Base-by-base conservation (phyloP, 2,329 filamentous ascomycete species). In the Exserohilum turcica region DNA sequence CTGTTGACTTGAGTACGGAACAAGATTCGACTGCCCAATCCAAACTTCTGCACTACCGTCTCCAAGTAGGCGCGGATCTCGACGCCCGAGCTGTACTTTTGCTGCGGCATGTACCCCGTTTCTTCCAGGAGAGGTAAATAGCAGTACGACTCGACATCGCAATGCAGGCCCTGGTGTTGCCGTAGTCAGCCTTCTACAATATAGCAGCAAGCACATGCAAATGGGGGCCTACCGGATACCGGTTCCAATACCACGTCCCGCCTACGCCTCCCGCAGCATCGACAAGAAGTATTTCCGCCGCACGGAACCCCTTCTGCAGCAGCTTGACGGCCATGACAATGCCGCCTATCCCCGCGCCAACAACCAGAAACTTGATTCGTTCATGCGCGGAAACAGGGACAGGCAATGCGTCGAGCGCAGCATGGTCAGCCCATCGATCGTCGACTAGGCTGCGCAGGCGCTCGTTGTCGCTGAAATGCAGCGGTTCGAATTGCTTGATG, bases 111-210 rank as follows among this genome's bases (percentile, higher is more conserved):
- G 62, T 84, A 85, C 0, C 79, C 80, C 2, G 77, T 84, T 64
- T 86, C 83, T 54, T 86, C 84, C 2, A 86, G 74, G 6, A 85
- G 67, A 2, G 84, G 84, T 71, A 86, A 68, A 61, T 87, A 87
- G 16, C 78, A 74, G 57, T 82, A 85, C 31, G 77, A 75, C 67
- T 87, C 84, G 3, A 84, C 70, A 59, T 87, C 84, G 61, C 84
- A 86, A 60, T 71, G 73, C 5, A 78, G 57, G 24, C 40, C 48
- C 37, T 42, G 33, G 9, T 18, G 28, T 38, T 38, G 8, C 9
- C 10, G 12, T 24, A 6, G 28, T 48, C 21, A 48, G 28, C n/a
- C 13, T 19, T 10, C 18, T 12, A 7, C 18, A 28, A 5, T n/a
- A 15, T 5, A 12, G 8, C 19, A 27, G 21, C n/a, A n/a, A n/a